Percentiles rank a stretch among this genome's conserved stretches.
Evolutionary conservation across 805 yeast genomes (phyloP).

Genomic region (Lipomyces sp.): DNA sequence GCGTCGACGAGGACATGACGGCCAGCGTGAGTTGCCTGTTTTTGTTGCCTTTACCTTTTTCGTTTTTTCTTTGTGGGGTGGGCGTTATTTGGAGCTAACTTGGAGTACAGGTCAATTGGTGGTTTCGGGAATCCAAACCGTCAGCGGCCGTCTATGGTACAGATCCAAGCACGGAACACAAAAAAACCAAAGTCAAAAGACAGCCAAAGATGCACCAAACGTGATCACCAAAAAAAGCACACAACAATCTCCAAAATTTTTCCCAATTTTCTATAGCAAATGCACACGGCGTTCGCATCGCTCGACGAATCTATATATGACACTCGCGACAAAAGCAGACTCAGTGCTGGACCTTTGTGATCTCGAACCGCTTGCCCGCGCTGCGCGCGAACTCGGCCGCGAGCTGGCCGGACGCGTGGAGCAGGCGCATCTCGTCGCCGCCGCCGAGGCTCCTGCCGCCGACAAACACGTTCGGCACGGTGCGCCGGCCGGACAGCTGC

Average conservation of each 20-base stretch:
- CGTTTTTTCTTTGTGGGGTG: too few species aligned
- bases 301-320: too few species aligned
- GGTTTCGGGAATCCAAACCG: constrained; percentile 20
- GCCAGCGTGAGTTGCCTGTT: constrained; percentile 18
- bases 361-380: constrained; percentile 10
- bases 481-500: constrained; percentile 66
- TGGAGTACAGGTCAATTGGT: constrained; percentile 27
- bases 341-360: neutral
- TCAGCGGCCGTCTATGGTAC: neutral
- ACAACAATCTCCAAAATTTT: too few species aligned
- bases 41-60: too few species aligned
- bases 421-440: constrained; percentile 67
- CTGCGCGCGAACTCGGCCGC: constrained; percentile 21
- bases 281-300: too few species aligned
- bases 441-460: constrained; percentile 82
- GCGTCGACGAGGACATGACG: constrained; percentile 9
- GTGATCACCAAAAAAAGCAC: too few species aligned
- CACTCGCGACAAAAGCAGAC: too few species aligned
- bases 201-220: neutral
- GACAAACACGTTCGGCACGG: constrained; percentile 87
- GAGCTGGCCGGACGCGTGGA: constrained; percentile 59
- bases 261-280: too few species aligned
- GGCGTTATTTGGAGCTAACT: neutral
- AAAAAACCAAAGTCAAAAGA: neutral
- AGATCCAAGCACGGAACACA: neutral